A percentile compares a stretch with the other conserved stretches of the same genome.
Conservation (phyloP, 1,284 basidiomycete genomes). For the Ustanciosporium gigantosporum region DNA sequence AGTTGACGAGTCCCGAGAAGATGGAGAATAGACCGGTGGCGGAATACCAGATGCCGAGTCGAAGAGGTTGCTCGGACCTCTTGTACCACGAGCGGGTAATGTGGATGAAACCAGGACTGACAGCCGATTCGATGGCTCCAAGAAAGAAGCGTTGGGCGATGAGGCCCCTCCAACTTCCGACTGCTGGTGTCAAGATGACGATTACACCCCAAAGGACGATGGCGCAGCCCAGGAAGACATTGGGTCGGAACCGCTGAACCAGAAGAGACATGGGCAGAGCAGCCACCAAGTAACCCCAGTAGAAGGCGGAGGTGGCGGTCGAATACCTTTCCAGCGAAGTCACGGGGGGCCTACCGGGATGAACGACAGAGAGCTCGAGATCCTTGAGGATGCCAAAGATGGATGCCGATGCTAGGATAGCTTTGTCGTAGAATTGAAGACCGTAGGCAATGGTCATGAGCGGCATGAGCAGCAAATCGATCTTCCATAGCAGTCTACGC, state of each 20-base stretch:
- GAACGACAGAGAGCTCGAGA: slow-evolving; percentile 50
- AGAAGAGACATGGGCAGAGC: slow-evolving; percentile 64
- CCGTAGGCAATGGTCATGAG: slow-evolving; percentile 64
- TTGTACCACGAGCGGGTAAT: slow-evolving; percentile 66
- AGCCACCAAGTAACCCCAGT: slow-evolving; percentile 64
- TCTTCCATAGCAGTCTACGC: slow-evolving; percentile 34
- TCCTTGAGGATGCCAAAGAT: slow-evolving; percentile 65
- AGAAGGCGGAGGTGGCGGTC: slow-evolving; percentile 60
- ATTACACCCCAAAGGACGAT: slow-evolving; percentile 64
- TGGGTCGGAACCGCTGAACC: slow-evolving; percentile 63
- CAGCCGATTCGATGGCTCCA: slow-evolving; percentile 59
- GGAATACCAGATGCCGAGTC: slow-evolving; percentile 64
- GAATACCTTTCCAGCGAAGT: slow-evolving; percentile 40
- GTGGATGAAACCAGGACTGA: slow-evolving; percentile 65
- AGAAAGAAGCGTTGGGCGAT: slow-evolving; percentile 63
- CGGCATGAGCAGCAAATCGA: slow-evolving; percentile 60
- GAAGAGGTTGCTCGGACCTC: slow-evolving; percentile 44
- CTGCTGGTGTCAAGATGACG: slow-evolving; percentile 64
- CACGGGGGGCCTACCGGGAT: slow-evolving; percentile 55
- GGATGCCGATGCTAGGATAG: slow-evolving; percentile 64
- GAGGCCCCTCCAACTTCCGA: slow-evolving; percentile 61
- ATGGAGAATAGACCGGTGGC: slow-evolving; percentile 64
- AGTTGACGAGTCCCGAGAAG: slow-evolving; percentile 65
- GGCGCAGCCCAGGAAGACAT: slow-evolving; percentile 46
- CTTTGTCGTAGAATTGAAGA: slow-evolving; percentile 65